A percentile compares a stretch with the other conserved stretches of the same genome.
Evolutionary conservation across 2,329 filamentous ascomycete species (phyloP).

Genomic region (Aspergillus udagawae): DNA sequence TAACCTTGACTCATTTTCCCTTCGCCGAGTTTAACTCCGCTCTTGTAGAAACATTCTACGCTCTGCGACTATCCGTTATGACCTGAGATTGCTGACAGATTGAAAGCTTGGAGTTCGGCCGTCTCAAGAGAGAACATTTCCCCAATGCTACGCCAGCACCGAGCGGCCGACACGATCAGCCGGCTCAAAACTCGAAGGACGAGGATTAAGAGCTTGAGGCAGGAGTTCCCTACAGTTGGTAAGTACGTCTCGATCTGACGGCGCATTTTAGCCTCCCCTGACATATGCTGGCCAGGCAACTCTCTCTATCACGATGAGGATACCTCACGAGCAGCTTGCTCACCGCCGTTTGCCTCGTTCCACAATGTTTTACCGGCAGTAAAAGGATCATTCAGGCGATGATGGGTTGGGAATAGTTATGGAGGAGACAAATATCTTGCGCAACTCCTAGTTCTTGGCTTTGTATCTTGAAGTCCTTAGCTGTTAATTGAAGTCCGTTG

Average conservation of each 20-base stretch:
- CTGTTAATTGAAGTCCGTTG: not conserved
- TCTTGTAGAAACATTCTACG: not conserved
- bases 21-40: not conserved
- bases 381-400: not conserved
- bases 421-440: not conserved
- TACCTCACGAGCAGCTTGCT: not conserved
- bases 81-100: not conserved
- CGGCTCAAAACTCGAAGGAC: not conserved
- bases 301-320: not conserved
- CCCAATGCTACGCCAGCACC: not conserved
- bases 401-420: not conserved
- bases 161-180: not conserved
- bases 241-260: not conserved
- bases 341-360: not conserved
- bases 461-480: not conserved
- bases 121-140: not conserved
- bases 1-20: not conserved
- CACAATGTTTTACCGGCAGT: not conserved
- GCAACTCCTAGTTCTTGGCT: not conserved
- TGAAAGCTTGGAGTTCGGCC: not conserved
- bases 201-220: not conserved
- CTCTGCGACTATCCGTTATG: not conserved
- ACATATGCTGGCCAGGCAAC: not conserved
- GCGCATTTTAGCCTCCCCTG: not conserved
- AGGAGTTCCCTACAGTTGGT: not conserved